These are phyloP conservation scores for Linderniella brevidens DNA, from an alignment of 257 asterid species.

Conservation along the genomic window DNA sequence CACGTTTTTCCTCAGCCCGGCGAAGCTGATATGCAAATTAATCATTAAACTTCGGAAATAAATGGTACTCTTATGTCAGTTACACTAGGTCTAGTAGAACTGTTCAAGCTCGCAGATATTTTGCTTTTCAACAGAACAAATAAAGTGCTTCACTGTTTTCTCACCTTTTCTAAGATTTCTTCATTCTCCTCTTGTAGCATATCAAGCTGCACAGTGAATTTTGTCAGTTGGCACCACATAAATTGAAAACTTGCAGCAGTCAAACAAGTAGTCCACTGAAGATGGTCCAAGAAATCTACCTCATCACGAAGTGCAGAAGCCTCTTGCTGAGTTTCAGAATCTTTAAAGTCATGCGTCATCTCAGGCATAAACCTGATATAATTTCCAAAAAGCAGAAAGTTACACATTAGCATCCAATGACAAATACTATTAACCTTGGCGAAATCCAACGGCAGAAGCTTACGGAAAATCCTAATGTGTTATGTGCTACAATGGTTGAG, in stretches of 20 bases:
- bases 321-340: conserved; percentile 61
- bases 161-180: conserved; percentile 71
- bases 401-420: too few relatives aligned
- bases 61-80: background rate
- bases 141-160: conserved; percentile 26
- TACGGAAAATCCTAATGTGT: too few relatives aligned
- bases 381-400: conserved; percentile 4
- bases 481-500: conserved; percentile 2
- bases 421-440: too few relatives aligned
- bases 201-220: conserved; percentile 63
- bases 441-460: too few relatives aligned
- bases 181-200: conserved; percentile 96
- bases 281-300: conserved; percentile 27
- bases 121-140: conserved; percentile 4
- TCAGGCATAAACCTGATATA: conserved; percentile 54
- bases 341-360: conserved; percentile 52
- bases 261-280: conserved; percentile 10
- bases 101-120: background rate
- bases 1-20: conserved; percentile 74
- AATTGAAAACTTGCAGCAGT: background rate
- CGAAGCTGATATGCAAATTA: conserved; percentile 59
- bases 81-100: background rate
- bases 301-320: conserved; percentile 94
- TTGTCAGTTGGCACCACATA: too few relatives aligned
- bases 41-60: conserved; percentile 11